Base-by-base conservation (phyloP, 1,284 basidiomycete species). In the Rhodotorula mucilaginosa region DNA sequence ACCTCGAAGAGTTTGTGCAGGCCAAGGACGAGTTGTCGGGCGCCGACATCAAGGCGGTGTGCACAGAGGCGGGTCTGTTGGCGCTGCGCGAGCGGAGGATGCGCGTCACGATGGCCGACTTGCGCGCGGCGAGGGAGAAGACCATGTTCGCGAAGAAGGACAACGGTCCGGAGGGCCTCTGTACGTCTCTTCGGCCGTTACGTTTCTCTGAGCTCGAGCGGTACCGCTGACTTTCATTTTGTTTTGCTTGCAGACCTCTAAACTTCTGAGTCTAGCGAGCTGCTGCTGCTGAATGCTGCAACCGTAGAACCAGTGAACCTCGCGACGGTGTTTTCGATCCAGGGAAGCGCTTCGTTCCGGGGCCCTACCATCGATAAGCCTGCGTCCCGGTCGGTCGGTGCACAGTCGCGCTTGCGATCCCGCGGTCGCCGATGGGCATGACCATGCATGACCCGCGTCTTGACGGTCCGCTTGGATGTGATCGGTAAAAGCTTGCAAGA, bases 51-150 rank as follows among this genome's bases (percentile, higher is more conserved):
- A 98, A 98, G 84, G 95, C 94, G 5, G 78, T 79, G 5, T 78
- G 78, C 58, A 83, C 97, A 6, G 97, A 99, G 82, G 97, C 97
- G 26, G 97, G 97, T 79, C 82, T 99, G 67, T 85, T 98, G 64
- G 97, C 97, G 7, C 84, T 99, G 74, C 86, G 97, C 77, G 97
- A 99, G 83, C 86, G 97, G 71, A 86, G 97, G 68, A 99, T 99
- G 96, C 86, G 93, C 74, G 96, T 99, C 19, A 97, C 90, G 51
- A 98, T 98, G 83, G 73, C 74, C 31, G 80, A 80, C 64, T 75
- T 80, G 71, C 76, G 77, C 58, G 64, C 70, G 19, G 80, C 80
- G 58, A 74, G 79, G 64, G 80, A 80, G 68, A 79, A 80, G 71
- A 78, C 80, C 19, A 73, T 80, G 58, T 78, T 78, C 64, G 73